Conservation (phyloP, 805 yeast species). For the Candida bentonensis region DNA sequence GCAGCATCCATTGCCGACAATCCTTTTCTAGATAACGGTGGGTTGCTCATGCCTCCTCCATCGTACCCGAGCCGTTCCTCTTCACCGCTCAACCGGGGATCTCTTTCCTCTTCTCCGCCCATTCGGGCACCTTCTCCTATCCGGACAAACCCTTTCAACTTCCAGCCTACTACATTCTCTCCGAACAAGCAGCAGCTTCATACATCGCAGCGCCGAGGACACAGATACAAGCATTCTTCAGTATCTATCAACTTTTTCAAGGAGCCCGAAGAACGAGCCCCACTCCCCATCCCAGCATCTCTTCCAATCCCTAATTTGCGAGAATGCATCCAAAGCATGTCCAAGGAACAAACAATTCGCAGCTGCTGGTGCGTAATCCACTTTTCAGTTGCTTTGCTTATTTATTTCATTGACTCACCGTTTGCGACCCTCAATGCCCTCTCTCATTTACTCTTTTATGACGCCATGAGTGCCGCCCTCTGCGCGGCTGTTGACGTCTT, state of each 20-base stretch:
- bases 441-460: constrained; percentile 80
- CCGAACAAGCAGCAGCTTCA: constrained; percentile 13
- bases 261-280: constrained; percentile 69
- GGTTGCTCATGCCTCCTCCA: constrained; percentile 1
- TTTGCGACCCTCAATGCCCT: constrained; percentile 39
- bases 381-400: constrained; percentile 36
- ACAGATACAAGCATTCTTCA: constrained; percentile 88
- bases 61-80: background rate
- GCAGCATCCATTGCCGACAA: too few relatives aligned
- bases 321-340: constrained; percentile 52
- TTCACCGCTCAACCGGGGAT: background rate
- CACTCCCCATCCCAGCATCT: constrained; percentile 44
- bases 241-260: constrained; percentile 92
- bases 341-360: constrained; percentile 41
- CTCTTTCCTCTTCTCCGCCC: background rate
- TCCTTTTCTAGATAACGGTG: too few relatives aligned
- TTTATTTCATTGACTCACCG: constrained; percentile 24
- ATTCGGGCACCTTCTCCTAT: background rate
- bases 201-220: constrained; percentile 61
- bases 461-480: constrained; percentile 61
- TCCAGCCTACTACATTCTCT: constrained; percentile 37
- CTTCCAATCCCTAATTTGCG: constrained; percentile 57
- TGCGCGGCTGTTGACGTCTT: constrained; percentile 62
- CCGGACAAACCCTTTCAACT: constrained; percentile 41
- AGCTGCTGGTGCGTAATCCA: constrained; percentile 50